Evolutionary conservation across 257 asterid genomes (phyloP), one percentile per base, ranked within the genome.

Genomic region (Orobanche coerulescens): DNA sequence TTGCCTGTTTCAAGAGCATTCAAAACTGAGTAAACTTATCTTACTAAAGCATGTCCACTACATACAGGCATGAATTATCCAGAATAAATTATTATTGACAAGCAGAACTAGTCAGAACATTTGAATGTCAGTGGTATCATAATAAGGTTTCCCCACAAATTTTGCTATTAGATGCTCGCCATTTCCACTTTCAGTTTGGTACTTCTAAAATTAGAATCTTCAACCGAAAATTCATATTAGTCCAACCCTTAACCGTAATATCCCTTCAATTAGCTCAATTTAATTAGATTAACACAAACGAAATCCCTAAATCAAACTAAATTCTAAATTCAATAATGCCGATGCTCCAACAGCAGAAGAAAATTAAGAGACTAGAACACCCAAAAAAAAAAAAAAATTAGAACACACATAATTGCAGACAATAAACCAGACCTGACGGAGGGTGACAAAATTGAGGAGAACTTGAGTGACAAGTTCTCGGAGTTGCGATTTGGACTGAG

Each of bases 401-500:
- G 43, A 25, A n/a, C 49, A 23, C 6, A 34, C 23, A 23, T 30
- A 30, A 30, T 4, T 30, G 31, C 44, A 14, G 20, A 39, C 7
- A 25, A 14, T 0, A 36, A 16, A 15, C 0, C 58, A 61, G 42
- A 90, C 97, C 97, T 89, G 95, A 12, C 98, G 95, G 65, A 93
- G 94, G 40, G 79, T 72, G 33, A 93, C 93, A 67, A 93, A 93
- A 73, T 81, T 86, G 67, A 93, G 86, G 69, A 86, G 81, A 59
- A 83, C 79, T 69, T 86, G 95, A 28, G 95, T 89, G 70, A 81
- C 84, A 53, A 78, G 80, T 65, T 93, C 95, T 14, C 86, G 79
- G 46, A 86, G 79, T 47, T 81, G 82, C 48, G 96, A 74, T 74
- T 81, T 81, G 46, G 90, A 75, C 25, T 70, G 70, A 53, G 69